Evolutionary conservation across 2,329 filamentous ascomycete species (phyloP).

Genomic region (Zalaria sp.): DNA sequence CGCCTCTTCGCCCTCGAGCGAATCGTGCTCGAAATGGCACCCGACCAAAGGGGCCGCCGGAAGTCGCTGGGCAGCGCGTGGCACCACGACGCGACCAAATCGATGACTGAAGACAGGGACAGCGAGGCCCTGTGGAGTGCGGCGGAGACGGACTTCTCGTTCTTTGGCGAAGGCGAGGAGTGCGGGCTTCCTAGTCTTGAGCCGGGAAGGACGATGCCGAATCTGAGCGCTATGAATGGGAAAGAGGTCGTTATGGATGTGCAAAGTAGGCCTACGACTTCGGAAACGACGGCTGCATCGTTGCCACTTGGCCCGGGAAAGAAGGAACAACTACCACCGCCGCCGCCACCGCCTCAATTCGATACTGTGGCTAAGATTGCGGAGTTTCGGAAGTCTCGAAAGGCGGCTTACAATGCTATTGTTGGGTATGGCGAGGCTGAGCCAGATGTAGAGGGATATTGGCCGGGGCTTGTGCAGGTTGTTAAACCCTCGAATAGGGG

Average conservation of each 20-base stretch:
- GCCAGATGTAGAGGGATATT: constrained; percentile 38
- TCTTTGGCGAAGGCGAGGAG: constrained; percentile 33
- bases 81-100: constrained; percentile 32
- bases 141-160: constrained; percentile 43
- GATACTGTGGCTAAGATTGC: constrained; percentile 42
- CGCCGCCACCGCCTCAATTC: constrained; percentile 10
- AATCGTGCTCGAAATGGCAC: constrained; percentile 42
- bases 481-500: constrained; percentile 23
- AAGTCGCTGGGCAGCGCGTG: constrained; percentile 26
- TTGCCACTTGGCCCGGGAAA: not conserved
- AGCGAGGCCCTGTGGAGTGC: constrained; percentile 46
- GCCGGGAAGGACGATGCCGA: constrained; percentile 20
- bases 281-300: too few species aligned
- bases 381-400: constrained; percentile 38
- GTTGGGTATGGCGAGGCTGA: constrained; percentile 19
- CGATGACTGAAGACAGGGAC: constrained; percentile 44
- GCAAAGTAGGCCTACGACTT: too few species aligned
- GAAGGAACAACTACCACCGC: not conserved
- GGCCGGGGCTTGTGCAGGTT: constrained; percentile 45
- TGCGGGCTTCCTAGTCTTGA: constrained; percentile 30
- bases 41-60: constrained; percentile 10
- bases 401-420: constrained; percentile 29
- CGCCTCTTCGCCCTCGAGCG: constrained; percentile 40
- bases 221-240: constrained; percentile 19
- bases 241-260: constrained; percentile 26